Conservation (phyloP, 495 filamentous ascomycete genomes). For the Penicillium cinerascens region DNA sequence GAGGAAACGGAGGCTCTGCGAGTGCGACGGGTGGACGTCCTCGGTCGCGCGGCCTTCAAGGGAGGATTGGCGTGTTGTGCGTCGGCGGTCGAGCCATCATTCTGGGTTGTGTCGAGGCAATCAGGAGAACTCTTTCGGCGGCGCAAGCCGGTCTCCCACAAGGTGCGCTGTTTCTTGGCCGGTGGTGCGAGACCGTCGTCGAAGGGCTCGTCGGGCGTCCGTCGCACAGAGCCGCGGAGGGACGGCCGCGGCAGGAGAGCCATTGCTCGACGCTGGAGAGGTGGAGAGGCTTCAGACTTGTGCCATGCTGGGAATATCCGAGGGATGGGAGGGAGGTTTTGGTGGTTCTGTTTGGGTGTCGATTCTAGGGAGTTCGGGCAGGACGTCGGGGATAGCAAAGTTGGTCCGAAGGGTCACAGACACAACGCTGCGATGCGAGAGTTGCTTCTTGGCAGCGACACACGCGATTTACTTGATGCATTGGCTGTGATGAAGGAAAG, state of each 20-base stretch:
- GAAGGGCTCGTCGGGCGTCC: slow-evolving; percentile 19
- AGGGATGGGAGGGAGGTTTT: neutral
- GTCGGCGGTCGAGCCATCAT: slow-evolving; percentile 9
- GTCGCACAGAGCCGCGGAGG: slow-evolving; percentile 37
- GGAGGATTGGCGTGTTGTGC: slow-evolving; percentile 21
- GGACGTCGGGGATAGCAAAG: slow-evolving; percentile 1
- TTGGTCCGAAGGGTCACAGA: neutral
- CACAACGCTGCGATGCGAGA: neutral
- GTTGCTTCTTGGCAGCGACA: neutral
- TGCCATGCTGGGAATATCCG: slow-evolving; percentile 15
- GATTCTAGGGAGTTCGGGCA: slow-evolving; percentile 1
- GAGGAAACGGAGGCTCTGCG: slow-evolving; percentile 19
- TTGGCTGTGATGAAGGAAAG: neutral
- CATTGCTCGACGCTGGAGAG: slow-evolving; percentile 27
- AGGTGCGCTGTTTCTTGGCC: slow-evolving; percentile 30
- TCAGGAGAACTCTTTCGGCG: slow-evolving; percentile 40
- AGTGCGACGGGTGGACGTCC: slow-evolving; percentile 15
- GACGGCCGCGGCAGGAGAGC: slow-evolving; percentile 37
- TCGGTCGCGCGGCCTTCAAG: slow-evolving; percentile 21
- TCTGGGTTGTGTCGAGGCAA: slow-evolving; percentile 34
- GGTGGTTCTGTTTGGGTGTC: neutral
- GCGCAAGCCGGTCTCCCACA: slow-evolving; percentile 18
- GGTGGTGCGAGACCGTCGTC: slow-evolving; percentile 24
- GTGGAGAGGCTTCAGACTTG: slow-evolving; percentile 5
- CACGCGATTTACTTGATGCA: neutral